Evolutionary conservation across 164 flowering plant genomes (phyloP).

Genomic region (Vitis riparia): DNA sequence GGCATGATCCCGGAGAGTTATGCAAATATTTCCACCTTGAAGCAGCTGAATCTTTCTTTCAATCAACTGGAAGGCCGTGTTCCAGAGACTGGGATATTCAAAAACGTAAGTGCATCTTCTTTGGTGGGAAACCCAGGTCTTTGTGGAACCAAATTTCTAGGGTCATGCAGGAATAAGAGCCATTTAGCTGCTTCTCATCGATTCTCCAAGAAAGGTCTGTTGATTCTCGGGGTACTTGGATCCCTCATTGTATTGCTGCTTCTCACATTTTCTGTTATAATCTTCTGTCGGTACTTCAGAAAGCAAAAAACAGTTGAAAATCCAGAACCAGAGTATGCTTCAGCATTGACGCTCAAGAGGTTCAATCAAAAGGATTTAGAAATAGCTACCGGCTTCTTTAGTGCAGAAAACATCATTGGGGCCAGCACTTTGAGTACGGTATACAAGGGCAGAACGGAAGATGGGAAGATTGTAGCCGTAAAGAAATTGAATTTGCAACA

Average conservation of each 20-base stretch:
- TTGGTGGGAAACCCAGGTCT: conserved; percentile 62
- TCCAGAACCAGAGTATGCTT: conserved; percentile 19
- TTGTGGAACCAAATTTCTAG: conserved; percentile 49
- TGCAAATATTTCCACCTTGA: conserved; percentile 41
- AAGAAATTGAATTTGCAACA: conserved; percentile 58
- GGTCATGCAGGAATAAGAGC: conserved; percentile 34
- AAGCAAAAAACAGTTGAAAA: conserved; percentile 20
- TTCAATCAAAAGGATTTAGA: conserved; percentile 50
- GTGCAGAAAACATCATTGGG: conserved; percentile 53
- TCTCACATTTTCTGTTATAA: conserved; percentile 24
- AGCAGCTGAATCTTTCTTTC: conserved; percentile 67
- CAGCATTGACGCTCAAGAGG: conserved; percentile 45
- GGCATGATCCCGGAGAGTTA: conserved; percentile 61
- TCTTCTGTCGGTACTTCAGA: conserved; percentile 16
- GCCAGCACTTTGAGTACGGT: conserved; percentile 69
- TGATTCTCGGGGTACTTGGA: conserved; percentile 40
- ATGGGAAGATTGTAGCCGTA: conserved; percentile 53
- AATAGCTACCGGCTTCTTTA: conserved; percentile 57
- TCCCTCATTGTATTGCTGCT: conserved; percentile 30
- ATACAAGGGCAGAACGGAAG: conserved; percentile 61
- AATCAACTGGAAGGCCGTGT: conserved; percentile 70
- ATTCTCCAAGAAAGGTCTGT: conserved; percentile 34
- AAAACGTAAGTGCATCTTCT: conserved; percentile 30
- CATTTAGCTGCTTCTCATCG: conserved; percentile 12
- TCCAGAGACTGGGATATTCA: conserved; percentile 55